A percentile compares a stretch with the other conserved stretches of the same genome.
phyloP scores from a whole-genome alignment of 2,329 filamentous ascomycete species.

The Pyricularia pennisetigena region DNA sequence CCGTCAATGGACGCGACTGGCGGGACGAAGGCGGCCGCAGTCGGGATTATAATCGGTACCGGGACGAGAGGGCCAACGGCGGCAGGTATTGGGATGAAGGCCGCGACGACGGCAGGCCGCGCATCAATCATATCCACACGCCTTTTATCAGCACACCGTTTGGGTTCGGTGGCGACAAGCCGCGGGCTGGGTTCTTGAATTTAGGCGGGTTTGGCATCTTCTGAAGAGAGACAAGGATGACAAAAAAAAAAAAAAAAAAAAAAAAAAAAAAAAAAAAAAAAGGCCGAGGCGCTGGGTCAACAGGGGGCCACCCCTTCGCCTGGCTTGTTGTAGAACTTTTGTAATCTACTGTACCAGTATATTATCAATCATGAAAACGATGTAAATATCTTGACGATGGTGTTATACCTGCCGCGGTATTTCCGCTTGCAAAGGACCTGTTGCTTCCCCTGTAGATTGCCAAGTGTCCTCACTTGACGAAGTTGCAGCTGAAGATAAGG shows the following conservation, averaged over 20 bases:
- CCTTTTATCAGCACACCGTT: not conserved
- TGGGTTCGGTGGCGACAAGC: not conserved
- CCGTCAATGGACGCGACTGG: not conserved
- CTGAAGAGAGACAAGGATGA: not conserved
- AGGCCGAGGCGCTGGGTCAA: not conserved
- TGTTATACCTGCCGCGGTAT: not conserved
- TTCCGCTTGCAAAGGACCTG: not conserved
- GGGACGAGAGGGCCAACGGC: not conserved
- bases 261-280: no score
- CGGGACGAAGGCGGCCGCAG: not conserved
- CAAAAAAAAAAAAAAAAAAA: no score
- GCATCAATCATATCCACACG: not conserved
- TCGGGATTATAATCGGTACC: not conserved
- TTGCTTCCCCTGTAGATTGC: not conserved
- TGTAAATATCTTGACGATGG: not conserved
- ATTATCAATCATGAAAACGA: not conserved
- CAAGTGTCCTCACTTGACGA: not conserved
- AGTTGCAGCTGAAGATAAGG: not conserved
- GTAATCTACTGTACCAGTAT: not conserved
- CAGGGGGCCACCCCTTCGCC: not conserved
- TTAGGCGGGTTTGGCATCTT: not conserved
- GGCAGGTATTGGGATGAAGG: not conserved
- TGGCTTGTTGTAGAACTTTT: not conserved
- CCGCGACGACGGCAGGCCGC: not conserved
- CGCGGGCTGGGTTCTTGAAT: not conserved